These are phyloP conservation scores for Paraleonurus japonicus DNA, from an alignment of 257 asterid species.

Conservation along the genomic window DNA sequence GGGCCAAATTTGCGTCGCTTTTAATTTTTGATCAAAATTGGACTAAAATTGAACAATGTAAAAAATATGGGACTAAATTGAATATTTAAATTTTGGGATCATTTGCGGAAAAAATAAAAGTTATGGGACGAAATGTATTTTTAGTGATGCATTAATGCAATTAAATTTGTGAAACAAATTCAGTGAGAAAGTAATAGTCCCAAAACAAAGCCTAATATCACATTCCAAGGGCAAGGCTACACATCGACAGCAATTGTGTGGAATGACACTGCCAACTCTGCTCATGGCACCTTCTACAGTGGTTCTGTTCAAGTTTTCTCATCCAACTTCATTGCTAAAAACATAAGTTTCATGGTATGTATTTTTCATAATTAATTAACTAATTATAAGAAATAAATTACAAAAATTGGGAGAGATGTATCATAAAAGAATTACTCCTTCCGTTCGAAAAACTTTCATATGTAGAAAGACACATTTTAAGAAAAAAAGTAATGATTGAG, in stretches of 20 bases:
- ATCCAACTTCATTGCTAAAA: constrained; percentile 76
- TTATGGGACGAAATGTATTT: neutral
- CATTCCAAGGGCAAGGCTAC: constrained; percentile 94
- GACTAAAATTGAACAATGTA: too few species aligned
- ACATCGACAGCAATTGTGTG: constrained; percentile 83
- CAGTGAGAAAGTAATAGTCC: constrained; percentile 83
- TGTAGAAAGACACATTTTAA: too few species aligned
- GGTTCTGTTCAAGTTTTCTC: constrained; percentile 89
- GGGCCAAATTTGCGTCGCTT: too few species aligned
- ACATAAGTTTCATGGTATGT: constrained; percentile 83
- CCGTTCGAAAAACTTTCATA: too few species aligned
- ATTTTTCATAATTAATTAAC: too few species aligned
- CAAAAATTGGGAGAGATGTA: too few species aligned
- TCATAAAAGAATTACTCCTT: too few species aligned
- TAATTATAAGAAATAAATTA: too few species aligned
- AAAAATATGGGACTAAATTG: neutral
- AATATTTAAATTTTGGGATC: too few species aligned
- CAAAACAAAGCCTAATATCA: constrained; percentile 70
- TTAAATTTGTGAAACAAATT: neutral
- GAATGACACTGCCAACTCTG: constrained; percentile 86
- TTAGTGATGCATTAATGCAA: too few species aligned
- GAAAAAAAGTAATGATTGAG: too few species aligned
- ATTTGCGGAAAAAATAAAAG: neutral
- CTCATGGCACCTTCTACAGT: constrained; percentile 84
- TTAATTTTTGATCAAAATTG: too few species aligned